Evolutionary conservation across 176 grass and related monocot genomes (phyloP).

Genomic region (Echinochloa phyllopogon): DNA sequence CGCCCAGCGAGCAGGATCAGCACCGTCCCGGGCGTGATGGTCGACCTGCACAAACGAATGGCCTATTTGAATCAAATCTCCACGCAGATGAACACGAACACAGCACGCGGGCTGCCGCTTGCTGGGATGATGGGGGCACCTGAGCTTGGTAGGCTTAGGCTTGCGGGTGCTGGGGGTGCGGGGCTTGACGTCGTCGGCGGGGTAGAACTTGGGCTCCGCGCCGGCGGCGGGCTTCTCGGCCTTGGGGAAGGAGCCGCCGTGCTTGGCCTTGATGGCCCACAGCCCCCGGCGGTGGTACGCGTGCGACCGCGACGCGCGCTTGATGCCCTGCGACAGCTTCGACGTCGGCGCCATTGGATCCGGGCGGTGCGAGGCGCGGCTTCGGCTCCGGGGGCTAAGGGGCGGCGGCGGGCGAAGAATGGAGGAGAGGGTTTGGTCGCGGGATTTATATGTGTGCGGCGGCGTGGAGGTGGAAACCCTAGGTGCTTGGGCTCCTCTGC

Average conservation of each 20-base stretch:
- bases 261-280: constrained; percentile 97
- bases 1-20: constrained; percentile 89
- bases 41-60: constrained; percentile 49
- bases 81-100: not conserved
- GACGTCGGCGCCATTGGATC: constrained; percentile 56
- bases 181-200: constrained; percentile 89
- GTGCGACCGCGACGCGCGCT: constrained; percentile 78
- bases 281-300: constrained; percentile 89
- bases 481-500: constrained; percentile 26
- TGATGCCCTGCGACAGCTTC: constrained; percentile 66
- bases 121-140: constrained; percentile 28
- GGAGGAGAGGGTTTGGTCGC: constrained; percentile 15
- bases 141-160: constrained; percentile 89
- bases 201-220: constrained; percentile 81
- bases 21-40: constrained; percentile 89
- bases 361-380: constrained; percentile 10
- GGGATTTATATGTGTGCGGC: constrained; percentile 41
- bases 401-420: constrained; percentile 32
- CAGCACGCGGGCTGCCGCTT: not conserved
- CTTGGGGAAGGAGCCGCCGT: constrained; percentile 84
- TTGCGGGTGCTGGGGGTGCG: constrained; percentile 70
- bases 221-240: constrained; percentile 54
- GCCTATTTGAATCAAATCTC: not conserved
- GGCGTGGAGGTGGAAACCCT: constrained; percentile 50
- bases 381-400: not conserved